Evolutionary conservation across 345 rosid genomes (phyloP), one percentile per base, ranked within the genome.

Genomic region (Triadica sebifera): DNA sequence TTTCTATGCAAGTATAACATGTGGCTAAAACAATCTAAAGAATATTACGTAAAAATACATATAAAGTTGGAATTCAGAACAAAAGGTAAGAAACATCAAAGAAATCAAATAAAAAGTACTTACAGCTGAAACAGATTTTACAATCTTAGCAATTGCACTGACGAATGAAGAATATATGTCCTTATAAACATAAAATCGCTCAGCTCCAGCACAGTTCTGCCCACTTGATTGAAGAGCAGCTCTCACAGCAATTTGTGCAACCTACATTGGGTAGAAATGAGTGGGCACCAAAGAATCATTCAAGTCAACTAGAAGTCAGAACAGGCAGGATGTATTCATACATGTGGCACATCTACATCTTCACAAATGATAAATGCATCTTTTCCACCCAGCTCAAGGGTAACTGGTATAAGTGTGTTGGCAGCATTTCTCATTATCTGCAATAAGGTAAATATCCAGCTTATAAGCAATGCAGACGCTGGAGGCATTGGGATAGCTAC

Each of bases 131-230:
- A 93, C 92, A 64, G 99, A 93, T 85, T 91, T 95, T 70, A 95
- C 87, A 66, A 95, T 90, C 71, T 87, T 89, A 45, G 91, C 46
- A 61, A 95, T 87, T 89, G 91, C 86, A 84, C 76, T 86, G 76
- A 90, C 85, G 83, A 95, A 95, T 75, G 93, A 84, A 76, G 93
- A 70, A 85, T 89, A 89, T 58, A 93, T 77, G 76, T 91, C 92
- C 82, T 69, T 86, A 75, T 90, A 98, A 76, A 93, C 98, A 85
- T 95, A 93, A 83, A 93, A 95, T 80, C 98, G 90, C 84, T 95
- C 99, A 75, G 99, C 98, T 72, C 99, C 99, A 67, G 98, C 99
- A 89, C 99, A 95, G 75, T 93, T 95, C 88, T 95, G 99, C 72
- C 98, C 99, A 68, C 98, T 88, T 67, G 99, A 95, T 85, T 95